Conservation (phyloP, 2,329 filamentous ascomycete genomes). For the Meredithiella fracta region DNA sequence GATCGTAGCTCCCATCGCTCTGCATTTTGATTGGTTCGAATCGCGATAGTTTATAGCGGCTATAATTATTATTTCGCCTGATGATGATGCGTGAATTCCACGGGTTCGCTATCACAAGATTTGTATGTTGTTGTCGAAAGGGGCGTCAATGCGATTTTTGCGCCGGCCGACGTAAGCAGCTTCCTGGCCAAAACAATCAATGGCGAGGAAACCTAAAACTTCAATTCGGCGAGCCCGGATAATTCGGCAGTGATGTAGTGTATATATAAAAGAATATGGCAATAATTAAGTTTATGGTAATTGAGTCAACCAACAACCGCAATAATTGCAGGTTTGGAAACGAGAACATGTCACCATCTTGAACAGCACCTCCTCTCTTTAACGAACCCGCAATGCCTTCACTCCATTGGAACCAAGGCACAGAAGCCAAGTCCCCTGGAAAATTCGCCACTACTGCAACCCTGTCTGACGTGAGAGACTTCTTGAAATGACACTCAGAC, state of each 20-base stretch:
- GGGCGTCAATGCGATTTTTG: not conserved
- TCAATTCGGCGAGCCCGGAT: too few species aligned
- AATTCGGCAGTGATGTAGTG: too few species aligned
- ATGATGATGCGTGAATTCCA: not conserved
- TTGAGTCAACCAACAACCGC: not conserved
- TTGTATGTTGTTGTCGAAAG: not conserved
- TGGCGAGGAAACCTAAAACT: too few species aligned
- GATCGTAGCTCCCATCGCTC: slow-evolving; percentile 3
- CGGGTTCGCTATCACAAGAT: not conserved
- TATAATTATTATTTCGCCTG: not conserved
- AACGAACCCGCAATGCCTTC: too few species aligned
- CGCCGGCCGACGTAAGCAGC: too few species aligned
- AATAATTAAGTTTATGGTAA: too few species aligned
- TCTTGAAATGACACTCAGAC: too few species aligned
- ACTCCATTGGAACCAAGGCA: too few species aligned
- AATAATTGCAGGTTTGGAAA: not conserved
- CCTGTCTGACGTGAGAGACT: too few species aligned
- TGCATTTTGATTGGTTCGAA: not conserved
- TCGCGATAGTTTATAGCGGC: not conserved
- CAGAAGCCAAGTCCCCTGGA: too few species aligned
- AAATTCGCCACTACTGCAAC: too few species aligned
- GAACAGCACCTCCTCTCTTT: not conserved
- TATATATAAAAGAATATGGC: not conserved
- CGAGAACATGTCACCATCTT: not conserved
- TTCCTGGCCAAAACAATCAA: too few species aligned